Base-by-base conservation (phyloP, 2,329 filamentous ascomycete genomes). In the Parasarocladium wereldwijsianum region DNA sequence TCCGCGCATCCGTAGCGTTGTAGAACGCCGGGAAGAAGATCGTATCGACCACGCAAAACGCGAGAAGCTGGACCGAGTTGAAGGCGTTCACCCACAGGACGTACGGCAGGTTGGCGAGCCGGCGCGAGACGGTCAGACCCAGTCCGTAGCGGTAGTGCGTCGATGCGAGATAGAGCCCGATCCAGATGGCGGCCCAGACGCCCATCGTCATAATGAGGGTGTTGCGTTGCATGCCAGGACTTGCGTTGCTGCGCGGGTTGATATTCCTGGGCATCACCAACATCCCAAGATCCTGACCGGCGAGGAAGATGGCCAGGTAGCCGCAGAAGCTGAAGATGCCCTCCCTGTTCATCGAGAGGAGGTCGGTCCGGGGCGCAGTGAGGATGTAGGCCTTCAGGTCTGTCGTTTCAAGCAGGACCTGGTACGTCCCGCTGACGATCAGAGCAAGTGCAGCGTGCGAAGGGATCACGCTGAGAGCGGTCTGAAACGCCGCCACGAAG, bases 321-420 rank as follows among this genome's bases (percentile, higher is more conserved):
- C 90, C 90, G 29, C 82, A 56, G 51, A 96, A 93, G 32, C 85
- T 93, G 52, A 87, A 93, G n/a, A 98, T 66, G 0, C 90, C 90
- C 52, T 98, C 90, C 16, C 87, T 70, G 48, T 98, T 98, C 62
- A 85, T 81, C 2, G 83, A 87, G 5, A 98, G 51, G 10, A 93
- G 59, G 43, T 85, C 71, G 0, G 66, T 73, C 4, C 90, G 74
- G 5, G 83, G 82, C 1, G 83, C 85, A 6, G 80, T 72, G 14
- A 98, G 65, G 36, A 96, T 78, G 48, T 76, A 96, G 7, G 70
- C 67, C 45, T 90, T 85, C 17, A 96, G 64, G n/a, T 61, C 55
- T 1, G 84, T 92, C 32, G 62, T 74, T 45, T 87, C 79, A 7
- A 96, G 67, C 2, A 71, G 58, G 6, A 79, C 49, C 52, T 96